These are phyloP conservation scores for Arthroderma uncinatum DNA, from an alignment of 2,329 filamentous ascomycete genomes.

Conservation along the genomic window DNA sequence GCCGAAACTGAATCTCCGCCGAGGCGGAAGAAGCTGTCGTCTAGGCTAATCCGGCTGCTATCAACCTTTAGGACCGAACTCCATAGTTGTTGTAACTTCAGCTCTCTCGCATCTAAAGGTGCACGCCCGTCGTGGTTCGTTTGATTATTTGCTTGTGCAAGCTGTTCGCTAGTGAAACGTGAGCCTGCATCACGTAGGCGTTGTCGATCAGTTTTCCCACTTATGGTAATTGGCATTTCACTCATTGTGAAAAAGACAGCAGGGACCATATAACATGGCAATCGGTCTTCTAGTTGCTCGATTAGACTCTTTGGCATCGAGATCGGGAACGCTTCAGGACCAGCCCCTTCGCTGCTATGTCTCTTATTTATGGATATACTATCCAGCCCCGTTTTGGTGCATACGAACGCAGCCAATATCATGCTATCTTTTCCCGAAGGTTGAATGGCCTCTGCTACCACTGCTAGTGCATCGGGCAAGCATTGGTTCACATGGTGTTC, in stretches of 20 bases:
- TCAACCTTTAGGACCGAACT: slow-evolving; percentile 7
- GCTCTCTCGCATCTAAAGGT: slow-evolving; percentile 4
- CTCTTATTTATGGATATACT: neutral
- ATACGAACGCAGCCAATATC: slow-evolving; percentile 38
- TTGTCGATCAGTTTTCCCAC: slow-evolving; percentile 20
- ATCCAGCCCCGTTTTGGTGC: slow-evolving; percentile 18
- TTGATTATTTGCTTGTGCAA: slow-evolving; percentile 2
- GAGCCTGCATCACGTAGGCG: slow-evolving; percentile 19
- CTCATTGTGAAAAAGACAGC: slow-evolving; percentile 3
- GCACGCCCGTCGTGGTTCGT: neutral
- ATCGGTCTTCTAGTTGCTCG: neutral
- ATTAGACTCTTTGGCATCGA: neutral
- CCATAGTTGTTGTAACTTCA: slow-evolving; percentile 10
- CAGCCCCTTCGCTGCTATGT: neutral
- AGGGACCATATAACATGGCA: slow-evolving; percentile 9
- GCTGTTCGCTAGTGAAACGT: slow-evolving; percentile 3
- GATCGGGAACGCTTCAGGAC: neutral
- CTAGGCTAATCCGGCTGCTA: slow-evolving; percentile 3
- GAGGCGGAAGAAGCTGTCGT: slow-evolving; percentile 10
- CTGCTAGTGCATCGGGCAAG: slow-evolving; percentile 34
- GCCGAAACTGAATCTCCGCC: slow-evolving; percentile 12
- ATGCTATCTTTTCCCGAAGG: slow-evolving; percentile 35
- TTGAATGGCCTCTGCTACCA: slow-evolving; percentile 42
- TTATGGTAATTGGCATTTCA: neutral
- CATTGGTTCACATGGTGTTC: slow-evolving; percentile 20